Conservation (phyloP, 495 filamentous ascomycete genomes). For the Aspergillus olivimuriae region DNA sequence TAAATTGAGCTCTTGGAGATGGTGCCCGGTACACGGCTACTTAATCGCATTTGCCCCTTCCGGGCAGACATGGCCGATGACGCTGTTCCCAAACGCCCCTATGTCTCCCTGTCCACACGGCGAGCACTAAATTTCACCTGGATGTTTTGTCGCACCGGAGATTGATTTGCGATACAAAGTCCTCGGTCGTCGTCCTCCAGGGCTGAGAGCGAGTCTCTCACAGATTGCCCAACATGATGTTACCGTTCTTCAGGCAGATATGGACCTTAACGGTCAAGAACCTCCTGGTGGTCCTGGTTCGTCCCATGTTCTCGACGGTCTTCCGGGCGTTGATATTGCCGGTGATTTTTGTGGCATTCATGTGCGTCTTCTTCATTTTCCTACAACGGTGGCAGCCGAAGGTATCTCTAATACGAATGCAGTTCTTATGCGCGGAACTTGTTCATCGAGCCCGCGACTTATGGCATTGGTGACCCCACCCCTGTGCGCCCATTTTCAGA, state of each 20-base stretch:
- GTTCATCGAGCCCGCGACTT: constrained; percentile 59
- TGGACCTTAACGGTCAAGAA: constrained; percentile 72
- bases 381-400: background rate
- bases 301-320: constrained; percentile 57
- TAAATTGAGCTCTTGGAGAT: background rate
- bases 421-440: constrained; percentile 58
- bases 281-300: constrained; percentile 58
- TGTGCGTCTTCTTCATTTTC: constrained; percentile 21
- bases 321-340: constrained; percentile 66
- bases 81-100: too few relatives aligned
- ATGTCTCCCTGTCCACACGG: too few relatives aligned
- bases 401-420: background rate
- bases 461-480: constrained; percentile 54
- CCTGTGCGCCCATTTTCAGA: constrained; percentile 54
- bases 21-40: background rate
- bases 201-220: too few relatives aligned
- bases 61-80: background rate
- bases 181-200: too few relatives aligned
- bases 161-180: too few relatives aligned
- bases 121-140: too few relatives aligned
- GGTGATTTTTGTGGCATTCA: constrained; percentile 59
- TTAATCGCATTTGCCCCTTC: background rate
- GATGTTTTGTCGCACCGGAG: too few relatives aligned
- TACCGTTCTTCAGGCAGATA: constrained; percentile 61
- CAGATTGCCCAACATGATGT: background rate